Evolutionary conservation across 768 basidiomycete species (phyloP).

Genomic region (Suillus spraguei): DNA sequence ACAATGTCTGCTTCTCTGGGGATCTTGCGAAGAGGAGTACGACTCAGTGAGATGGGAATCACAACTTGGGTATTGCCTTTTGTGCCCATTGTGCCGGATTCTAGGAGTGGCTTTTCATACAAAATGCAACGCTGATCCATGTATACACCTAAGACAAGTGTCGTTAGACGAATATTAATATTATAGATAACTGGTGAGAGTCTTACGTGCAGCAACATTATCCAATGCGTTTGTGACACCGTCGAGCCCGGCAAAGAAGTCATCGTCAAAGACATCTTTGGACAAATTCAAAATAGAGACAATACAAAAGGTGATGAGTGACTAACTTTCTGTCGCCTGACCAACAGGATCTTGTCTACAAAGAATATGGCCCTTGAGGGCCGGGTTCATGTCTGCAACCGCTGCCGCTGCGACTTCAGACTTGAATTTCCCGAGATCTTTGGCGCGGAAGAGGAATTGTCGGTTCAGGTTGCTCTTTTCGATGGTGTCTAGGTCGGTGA

Average conservation of each 20-base stretch:
- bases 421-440: constrained; percentile 98
- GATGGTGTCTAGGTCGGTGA: constrained; percentile 98
- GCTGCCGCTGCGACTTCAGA: constrained; percentile 91
- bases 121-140: constrained; percentile 99
- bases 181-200: constrained; percentile 2
- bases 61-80: constrained; percentile 98
- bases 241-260: constrained; percentile 86
- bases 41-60: constrained; percentile 92
- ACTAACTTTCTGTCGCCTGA: constrained; percentile 86
- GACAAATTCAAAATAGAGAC: constrained; percentile 17
- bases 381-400: constrained; percentile 95
- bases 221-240: constrained; percentile 98
- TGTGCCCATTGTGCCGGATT: constrained; percentile 97
- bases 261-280: constrained; percentile 82
- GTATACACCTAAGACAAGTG: constrained; percentile 69
- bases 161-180: constrained; percentile 12
- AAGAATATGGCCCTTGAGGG: constrained; percentile 80
- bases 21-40: constrained; percentile 97
- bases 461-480: constrained; percentile 99
- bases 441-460: constrained; percentile 96
- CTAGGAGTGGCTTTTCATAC: constrained; percentile 92
- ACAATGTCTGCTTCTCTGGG: constrained; percentile 97
- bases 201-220: constrained; percentile 92
- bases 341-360: constrained; percentile 95
- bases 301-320: background rate